phyloP scores from a whole-genome alignment of 768 basidiomycete genomes.

The Mycena epipterygia region DNA sequence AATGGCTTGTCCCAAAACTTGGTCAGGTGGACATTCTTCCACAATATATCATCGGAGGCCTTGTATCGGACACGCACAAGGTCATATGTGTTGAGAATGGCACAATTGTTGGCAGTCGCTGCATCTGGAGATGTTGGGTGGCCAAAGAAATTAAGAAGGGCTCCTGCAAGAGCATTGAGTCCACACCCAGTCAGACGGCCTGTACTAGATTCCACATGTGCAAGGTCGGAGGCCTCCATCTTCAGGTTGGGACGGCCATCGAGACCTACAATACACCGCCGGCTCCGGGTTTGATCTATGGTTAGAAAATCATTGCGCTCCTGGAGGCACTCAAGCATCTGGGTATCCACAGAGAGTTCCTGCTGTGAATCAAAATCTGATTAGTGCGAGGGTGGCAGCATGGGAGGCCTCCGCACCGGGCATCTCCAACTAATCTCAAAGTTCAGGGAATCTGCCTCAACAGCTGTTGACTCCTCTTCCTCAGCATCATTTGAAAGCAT shows the following conservation, averaged over 20 bases:
- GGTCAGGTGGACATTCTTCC: constrained; percentile 29
- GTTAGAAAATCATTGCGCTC: not conserved
- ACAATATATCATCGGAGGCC: constrained; percentile 35
- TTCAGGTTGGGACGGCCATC: not conserved
- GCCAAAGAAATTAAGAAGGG: constrained; percentile 31
- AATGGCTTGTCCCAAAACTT: constrained; percentile 47
- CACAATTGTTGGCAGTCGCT: not conserved
- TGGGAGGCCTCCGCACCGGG: not conserved
- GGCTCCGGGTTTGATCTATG: not conserved
- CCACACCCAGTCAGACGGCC: constrained; percentile 41
- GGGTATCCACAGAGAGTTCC: not conserved
- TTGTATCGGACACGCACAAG: constrained; percentile 36
- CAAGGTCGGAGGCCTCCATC: constrained; percentile 8
- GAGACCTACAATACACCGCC: not conserved
- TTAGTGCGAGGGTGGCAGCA: not conserved
- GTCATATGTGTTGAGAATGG: constrained; percentile 37
- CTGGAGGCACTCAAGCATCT: not conserved
- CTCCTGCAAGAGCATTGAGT: constrained; percentile 41
- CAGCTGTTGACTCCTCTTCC: not conserved
- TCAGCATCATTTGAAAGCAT: not conserved
- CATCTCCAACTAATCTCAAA: not conserved
- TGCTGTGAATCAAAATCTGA: not conserved
- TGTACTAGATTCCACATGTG: constrained; percentile 7
- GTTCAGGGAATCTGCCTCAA: not conserved
- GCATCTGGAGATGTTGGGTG: not conserved